phyloP scores from a whole-genome alignment of 805 yeast species.

The Pichia sporocuriosa region DNA sequence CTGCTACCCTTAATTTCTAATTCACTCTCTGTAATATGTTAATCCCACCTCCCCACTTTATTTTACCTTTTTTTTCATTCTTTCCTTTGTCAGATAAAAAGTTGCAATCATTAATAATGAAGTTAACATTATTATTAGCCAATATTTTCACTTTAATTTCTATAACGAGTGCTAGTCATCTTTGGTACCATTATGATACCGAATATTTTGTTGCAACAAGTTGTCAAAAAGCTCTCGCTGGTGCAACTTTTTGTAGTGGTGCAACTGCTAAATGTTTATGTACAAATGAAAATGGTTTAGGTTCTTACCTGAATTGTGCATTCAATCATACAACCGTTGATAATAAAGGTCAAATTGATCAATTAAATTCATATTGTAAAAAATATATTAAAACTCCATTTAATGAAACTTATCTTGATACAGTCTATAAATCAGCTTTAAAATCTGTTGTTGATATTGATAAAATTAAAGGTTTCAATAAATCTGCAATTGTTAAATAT shows the following conservation, averaged over 20 bases:
- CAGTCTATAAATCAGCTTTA: slow-evolving; percentile 36
- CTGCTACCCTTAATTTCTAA: too few relatives aligned
- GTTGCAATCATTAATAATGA: neutral
- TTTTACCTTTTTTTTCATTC: slow-evolving; percentile 38
- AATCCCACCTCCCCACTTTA: slow-evolving; percentile 10
- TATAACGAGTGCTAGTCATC: neutral
- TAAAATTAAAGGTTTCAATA: slow-evolving; percentile 27
- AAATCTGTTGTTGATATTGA: slow-evolving; percentile 31
- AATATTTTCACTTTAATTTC: slow-evolving; percentile 1
- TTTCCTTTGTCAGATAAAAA: slow-evolving; percentile 22
- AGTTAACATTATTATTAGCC: too few relatives aligned
- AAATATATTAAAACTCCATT: slow-evolving; percentile 22
- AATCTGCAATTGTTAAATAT: slow-evolving; percentile 23
- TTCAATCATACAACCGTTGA: slow-evolving; percentile 11
- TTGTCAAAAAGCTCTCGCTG: slow-evolving; percentile 20
- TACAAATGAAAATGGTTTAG: slow-evolving; percentile 23
- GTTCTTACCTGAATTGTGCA: slow-evolving; percentile 25
- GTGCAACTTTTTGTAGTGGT: slow-evolving; percentile 18
- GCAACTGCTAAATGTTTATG: slow-evolving; percentile 22
- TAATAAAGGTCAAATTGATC: slow-evolving; percentile 17
- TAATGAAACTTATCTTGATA: neutral
- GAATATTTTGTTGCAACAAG: slow-evolving; percentile 15
- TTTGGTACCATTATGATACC: slow-evolving; percentile 7
- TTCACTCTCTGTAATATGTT: neutral
- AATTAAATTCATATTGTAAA: slow-evolving; percentile 19